Base-by-base conservation (phyloP, 257 asterid genomes). In the Przewalskia tangutica region DNA sequence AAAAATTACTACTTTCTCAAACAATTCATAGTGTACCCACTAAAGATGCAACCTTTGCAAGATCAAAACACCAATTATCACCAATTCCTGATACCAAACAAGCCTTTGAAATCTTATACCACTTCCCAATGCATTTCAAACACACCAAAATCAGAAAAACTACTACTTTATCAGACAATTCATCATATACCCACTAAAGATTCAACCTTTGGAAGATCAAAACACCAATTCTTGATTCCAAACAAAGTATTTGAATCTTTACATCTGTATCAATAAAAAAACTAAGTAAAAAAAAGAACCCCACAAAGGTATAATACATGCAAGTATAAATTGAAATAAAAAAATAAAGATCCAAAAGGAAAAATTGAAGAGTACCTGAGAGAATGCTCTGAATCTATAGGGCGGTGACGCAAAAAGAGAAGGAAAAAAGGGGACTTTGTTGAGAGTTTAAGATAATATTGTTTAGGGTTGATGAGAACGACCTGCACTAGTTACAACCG, bases 141-240 rank as follows among this genome's bases (percentile, higher is more conserved):
- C 32, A 64, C 27, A 64, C 71, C 17, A 54, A 59, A 71, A 10
- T 60, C 63, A 77, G 16, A 42, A 44, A 68, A 3, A 17, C 8
- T 77, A 58, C 50, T 17, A 64, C 82, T 51, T 81, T 50, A 78
- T 23, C 36, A 63, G 13, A n/a, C 16, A 38, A 70, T 32, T 55
- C 76, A 50, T 42, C 16, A 23, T 18, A 75, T n/a, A 79, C 55
- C 78, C 83, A 44, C 56, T 77, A 73, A 58, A 85, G 34, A 83
- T 50, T 32, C 58, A 65, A 32, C 70, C 77, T 81, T 85, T 64
- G 38, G 13, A 58, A 51, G 54, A 81, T 62, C 77, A 79, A 2
- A 51, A 32, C 36, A 75, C 48, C 48, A 77, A 71, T 59, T 32
- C 62, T 17, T 55, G 78, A 51, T 4, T 62, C 46, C 44, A 66